Percentiles rank a stretch among this genome's conserved stretches.
These are phyloP conservation scores for Paramecium biaurelia DNA, from an alignment of 73 alveolate species.

Conservation along the genomic window DNA sequence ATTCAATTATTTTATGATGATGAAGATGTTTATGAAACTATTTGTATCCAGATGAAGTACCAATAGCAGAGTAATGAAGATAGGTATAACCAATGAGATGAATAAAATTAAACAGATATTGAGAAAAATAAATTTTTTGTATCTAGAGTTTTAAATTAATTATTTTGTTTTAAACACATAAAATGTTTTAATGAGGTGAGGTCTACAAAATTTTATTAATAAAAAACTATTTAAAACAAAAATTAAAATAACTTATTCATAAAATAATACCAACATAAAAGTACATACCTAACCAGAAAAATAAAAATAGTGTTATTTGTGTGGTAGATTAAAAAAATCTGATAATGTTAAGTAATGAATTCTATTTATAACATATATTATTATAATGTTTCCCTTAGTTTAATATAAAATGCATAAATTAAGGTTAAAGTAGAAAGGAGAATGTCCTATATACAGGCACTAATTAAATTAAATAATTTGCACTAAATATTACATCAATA, in stretches of 20 bases:
- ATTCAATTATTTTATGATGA: no score
- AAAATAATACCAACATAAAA: neutral
- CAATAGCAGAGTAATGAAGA: neutral
- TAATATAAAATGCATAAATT: neutral
- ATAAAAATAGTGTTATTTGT: neutral
- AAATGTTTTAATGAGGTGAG: no score
- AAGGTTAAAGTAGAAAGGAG: slow-evolving; percentile 8
- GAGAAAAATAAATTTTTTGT: no score
- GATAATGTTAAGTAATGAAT: neutral
- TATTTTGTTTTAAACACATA: no score
- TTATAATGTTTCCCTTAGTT: neutral
- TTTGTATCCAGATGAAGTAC: neutral
- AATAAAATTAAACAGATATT: neutral
- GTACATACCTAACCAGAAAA: neutral
- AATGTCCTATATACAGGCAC: neutral
- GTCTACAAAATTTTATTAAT: no score
- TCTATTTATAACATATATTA: neutral
- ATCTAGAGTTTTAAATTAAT: no score
- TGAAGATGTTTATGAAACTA: neutral
- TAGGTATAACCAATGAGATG: neutral
- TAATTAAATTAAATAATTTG: neutral
- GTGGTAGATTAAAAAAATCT: neutral
- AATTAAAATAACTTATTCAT: no score
- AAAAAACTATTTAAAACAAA: no score
- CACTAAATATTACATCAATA: neutral